phyloP scores from a whole-genome alignment of 441 rosid genomes.

The Cnidoscolus chayamansa region DNA sequence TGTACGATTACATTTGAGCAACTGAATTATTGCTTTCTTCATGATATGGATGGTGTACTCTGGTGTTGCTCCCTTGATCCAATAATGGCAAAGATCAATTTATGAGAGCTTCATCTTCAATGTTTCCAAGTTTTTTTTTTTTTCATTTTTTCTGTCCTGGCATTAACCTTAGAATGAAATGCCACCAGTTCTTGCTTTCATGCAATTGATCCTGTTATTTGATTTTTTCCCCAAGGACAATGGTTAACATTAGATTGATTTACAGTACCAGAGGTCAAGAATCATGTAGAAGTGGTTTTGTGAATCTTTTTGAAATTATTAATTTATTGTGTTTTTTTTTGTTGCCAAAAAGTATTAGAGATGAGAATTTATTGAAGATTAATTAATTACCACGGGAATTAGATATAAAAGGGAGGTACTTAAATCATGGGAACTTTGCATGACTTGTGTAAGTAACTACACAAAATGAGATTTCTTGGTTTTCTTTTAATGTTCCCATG shows the following conservation, averaged over 20 bases:
- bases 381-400: not conserved
- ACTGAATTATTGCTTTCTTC: no score
- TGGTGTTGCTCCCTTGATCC: no score
- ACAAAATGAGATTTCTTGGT: not conserved
- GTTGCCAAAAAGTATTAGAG: not conserved
- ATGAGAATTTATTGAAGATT: not conserved
- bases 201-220: not conserved
- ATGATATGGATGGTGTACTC: no score
- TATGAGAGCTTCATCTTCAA: not conserved
- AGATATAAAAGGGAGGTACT: not conserved
- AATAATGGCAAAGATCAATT: no score
- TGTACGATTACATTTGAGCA: no score
- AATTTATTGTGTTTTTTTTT: not conserved
- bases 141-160: not conserved
- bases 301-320: no score
- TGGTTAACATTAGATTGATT: no score
- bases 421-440: not conserved
- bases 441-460: not conserved
- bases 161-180: not conserved
- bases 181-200: not conserved
- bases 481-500: not conserved
- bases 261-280: not conserved
- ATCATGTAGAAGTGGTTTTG: not conserved
- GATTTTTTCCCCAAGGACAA: not conserved
- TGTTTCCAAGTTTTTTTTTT: not conserved